Evolutionary conservation across 164 flowering plant genomes (phyloP).

Genomic region (Magnolia kwangsiensis): DNA sequence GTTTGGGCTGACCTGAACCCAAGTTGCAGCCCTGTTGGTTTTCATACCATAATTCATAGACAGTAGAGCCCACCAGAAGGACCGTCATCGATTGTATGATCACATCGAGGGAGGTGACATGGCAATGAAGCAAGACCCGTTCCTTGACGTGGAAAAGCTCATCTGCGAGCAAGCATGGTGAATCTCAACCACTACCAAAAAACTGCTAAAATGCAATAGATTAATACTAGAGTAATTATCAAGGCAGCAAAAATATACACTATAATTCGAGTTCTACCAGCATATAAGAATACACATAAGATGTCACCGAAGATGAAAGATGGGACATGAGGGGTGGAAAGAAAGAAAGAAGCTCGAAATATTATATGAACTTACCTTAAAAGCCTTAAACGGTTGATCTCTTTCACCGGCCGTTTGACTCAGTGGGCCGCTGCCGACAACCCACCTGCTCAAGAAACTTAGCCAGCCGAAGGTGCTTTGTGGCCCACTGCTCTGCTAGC

Average conservation of each 20-base stretch:
- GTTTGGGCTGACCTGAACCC: no score
- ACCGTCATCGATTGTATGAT: no score
- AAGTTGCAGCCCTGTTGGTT: no score
- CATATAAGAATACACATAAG: neutral
- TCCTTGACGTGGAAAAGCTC: no score
- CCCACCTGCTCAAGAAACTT: conserved; percentile 73
- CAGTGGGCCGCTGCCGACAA: conserved; percentile 28
- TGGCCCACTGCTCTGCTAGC: conserved; percentile 71
- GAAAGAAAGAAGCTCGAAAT: neutral
- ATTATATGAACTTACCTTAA: neutral
- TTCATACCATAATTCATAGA: no score
- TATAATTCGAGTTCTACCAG: neutral
- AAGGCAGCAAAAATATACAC: neutral
- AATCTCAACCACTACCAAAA: no score
- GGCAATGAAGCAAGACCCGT: no score
- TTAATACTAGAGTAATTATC: neutral
- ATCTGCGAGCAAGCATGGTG: no score
- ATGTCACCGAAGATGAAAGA: neutral
- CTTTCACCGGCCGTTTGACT: conserved; percentile 10
- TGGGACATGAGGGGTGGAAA: neutral
- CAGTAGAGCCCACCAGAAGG: no score
- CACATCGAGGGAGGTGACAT: no score
- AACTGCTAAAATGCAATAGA: no score
- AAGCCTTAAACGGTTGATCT: neutral
- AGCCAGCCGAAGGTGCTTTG: conserved; percentile 56